Evolutionary conservation across 495 filamentous ascomycete genomes (phyloP).

Genomic region (Delitschia confertaspora): DNA sequence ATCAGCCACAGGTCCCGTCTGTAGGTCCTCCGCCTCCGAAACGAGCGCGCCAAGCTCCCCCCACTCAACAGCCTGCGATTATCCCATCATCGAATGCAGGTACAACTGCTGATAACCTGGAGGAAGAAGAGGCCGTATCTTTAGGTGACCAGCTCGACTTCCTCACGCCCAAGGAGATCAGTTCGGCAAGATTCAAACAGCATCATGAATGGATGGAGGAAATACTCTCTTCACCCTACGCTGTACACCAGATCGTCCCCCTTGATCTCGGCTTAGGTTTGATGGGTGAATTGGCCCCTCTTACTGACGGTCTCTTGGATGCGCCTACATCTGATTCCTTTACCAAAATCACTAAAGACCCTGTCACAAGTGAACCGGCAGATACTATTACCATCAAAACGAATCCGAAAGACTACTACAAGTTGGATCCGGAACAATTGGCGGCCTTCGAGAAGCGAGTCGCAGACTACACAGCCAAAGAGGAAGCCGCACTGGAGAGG

Average conservation of each 20-base stretch:
- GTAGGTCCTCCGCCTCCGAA: slow-evolving; percentile 45
- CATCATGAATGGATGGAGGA: slow-evolving; percentile 99
- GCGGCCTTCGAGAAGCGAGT: slow-evolving; percentile 72
- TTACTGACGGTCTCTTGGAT: slow-evolving; percentile 75
- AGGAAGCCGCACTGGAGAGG: slow-evolving; percentile 68
- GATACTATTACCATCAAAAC: slow-evolving; percentile 20
- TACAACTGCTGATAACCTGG: slow-evolving; percentile 47
- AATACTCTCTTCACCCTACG: slow-evolving; percentile 79
- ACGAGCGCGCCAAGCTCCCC: slow-evolving; percentile 26
- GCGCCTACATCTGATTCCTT: slow-evolving; percentile 38
- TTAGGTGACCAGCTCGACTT: slow-evolving; percentile 82
- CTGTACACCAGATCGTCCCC: slow-evolving; percentile 72
- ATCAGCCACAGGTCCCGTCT: slow-evolving; percentile 28
- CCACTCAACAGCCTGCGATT: slow-evolving; percentile 14
- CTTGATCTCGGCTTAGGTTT: slow-evolving; percentile 79
- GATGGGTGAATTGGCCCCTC: slow-evolving; percentile 68
- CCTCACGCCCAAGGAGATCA: slow-evolving; percentile 79
- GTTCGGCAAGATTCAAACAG: slow-evolving; percentile 72
- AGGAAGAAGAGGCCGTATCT: slow-evolving; percentile 82
- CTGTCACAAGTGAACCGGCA: slow-evolving; percentile 20
- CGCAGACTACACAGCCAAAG: slow-evolving; percentile 52
- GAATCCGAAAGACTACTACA: slow-evolving; percentile 32
- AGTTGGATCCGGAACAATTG: slow-evolving; percentile 56
- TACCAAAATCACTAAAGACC: slow-evolving; percentile 6
- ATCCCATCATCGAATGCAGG: neutral